Evolutionary conservation across 768 basidiomycete species (phyloP).

Genomic region (Suillus subalutaceus): DNA sequence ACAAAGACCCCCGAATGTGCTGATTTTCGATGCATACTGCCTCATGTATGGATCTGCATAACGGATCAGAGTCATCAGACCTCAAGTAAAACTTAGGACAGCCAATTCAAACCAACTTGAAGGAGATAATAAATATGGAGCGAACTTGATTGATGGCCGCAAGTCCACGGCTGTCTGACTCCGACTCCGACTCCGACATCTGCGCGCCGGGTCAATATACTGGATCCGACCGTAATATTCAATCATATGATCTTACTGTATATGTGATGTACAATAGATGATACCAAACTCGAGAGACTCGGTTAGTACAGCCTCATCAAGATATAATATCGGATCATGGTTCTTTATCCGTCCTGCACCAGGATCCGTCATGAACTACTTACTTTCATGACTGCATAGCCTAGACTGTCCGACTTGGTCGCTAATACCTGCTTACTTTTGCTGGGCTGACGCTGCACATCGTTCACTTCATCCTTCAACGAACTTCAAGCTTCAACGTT

Average conservation of each 20-base stretch:
- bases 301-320: not conserved
- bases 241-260: too few species aligned
- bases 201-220: not conserved
- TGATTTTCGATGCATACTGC: not conserved
- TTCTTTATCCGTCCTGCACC: not conserved
- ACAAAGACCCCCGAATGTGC: not conserved
- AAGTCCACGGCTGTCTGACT: too few species aligned
- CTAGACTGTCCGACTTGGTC: conserved; percentile 1
- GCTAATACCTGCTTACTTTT: not conserved
- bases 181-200: too few species aligned
- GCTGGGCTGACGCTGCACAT: too few species aligned
- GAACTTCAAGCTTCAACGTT: too few species aligned
- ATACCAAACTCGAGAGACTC: not conserved
- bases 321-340: conserved; percentile 2
- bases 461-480: too few species aligned
- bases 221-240: not conserved
- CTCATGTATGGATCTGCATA: not conserved
- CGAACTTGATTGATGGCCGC: too few species aligned
- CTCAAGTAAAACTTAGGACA: not conserved
- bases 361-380: too few species aligned
- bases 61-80: not conserved
- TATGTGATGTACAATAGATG: too few species aligned
- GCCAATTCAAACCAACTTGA: not conserved
- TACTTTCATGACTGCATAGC: conserved; percentile 4
- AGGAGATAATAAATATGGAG: not conserved